Evolutionary conservation across 1,284 basidiomycete species (phyloP).

Genomic region (Ceratobasidium sp.): DNA sequence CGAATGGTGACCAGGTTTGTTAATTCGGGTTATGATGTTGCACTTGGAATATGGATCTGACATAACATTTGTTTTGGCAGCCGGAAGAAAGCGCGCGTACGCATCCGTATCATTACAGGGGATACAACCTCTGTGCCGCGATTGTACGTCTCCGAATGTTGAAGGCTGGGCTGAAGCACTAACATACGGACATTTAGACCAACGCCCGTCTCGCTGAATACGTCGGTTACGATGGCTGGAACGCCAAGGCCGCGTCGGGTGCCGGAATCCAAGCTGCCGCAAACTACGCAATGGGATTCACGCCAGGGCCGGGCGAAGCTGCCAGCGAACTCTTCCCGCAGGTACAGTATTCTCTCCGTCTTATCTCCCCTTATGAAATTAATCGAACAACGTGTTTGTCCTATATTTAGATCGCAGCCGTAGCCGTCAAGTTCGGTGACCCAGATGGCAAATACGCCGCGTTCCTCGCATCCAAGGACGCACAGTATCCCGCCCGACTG

Average conservation of each 20-base stretch:
- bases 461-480: constrained; percentile 49
- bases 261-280: constrained; percentile 71
- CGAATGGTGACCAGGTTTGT: constrained; percentile 66
- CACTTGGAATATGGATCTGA: neutral
- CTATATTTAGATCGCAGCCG: constrained; percentile 46
- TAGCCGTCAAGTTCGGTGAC: constrained; percentile 49
- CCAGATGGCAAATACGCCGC: constrained; percentile 49
- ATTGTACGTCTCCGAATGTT: constrained; percentile 50
- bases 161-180: neutral
- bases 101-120: constrained; percentile 49
- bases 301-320: constrained; percentile 54
- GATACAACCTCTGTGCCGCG: constrained; percentile 55
- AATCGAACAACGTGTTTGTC: neutral
- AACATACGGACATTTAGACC: constrained; percentile 60
- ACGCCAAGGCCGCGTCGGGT: constrained; percentile 64
- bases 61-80: constrained; percentile 53
- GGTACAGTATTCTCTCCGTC: constrained; percentile 19
- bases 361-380: too few relatives aligned
- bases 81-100: constrained; percentile 60
- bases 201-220: constrained; percentile 69
- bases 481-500: constrained; percentile 51
- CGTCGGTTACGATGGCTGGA: constrained; percentile 66
- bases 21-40: constrained; percentile 53
- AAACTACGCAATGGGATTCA: constrained; percentile 68
- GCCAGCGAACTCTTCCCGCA: constrained; percentile 52